phyloP scores from a whole-genome alignment of 1,284 basidiomycete genomes.

The Cronartium quercuum region DNA sequence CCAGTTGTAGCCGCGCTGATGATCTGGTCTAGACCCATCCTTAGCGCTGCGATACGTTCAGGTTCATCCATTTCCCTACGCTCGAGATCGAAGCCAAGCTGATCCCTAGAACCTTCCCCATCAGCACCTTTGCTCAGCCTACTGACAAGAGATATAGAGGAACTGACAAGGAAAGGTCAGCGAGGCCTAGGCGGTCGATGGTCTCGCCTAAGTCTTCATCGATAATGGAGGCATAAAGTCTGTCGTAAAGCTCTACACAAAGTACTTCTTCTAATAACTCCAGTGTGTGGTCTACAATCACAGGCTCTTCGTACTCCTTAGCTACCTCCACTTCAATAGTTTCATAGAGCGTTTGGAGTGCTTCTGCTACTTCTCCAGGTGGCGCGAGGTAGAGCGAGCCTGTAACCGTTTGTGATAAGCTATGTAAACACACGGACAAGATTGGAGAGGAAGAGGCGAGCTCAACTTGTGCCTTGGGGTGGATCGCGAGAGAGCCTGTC shows the following conservation, averaged over 20 bases:
- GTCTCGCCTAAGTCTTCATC: constrained; percentile 29
- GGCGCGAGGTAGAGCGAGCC: constrained; percentile 14
- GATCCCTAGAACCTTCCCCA: constrained; percentile 7
- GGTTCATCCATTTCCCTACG: constrained; percentile 38
- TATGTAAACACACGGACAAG: neutral
- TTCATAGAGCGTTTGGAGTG: constrained; percentile 20
- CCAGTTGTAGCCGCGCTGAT: constrained; percentile 11
- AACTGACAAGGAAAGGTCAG: constrained; percentile 33
- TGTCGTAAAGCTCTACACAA: constrained; percentile 30
- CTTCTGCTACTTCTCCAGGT: constrained; percentile 1
- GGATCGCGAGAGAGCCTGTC: constrained; percentile 2
- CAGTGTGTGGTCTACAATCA: constrained; percentile 34
- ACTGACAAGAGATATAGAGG: neutral
- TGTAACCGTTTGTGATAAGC: neutral
- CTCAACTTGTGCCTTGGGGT: neutral
- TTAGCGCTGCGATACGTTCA: constrained; percentile 12
- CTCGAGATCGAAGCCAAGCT: constrained; percentile 37
- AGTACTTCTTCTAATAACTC: constrained; percentile 35
- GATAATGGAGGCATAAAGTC: constrained; percentile 20
- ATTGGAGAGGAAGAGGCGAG: neutral
- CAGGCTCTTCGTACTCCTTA: constrained; percentile 11
- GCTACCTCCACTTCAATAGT: constrained; percentile 11
- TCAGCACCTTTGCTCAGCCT: neutral
- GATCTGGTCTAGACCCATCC: constrained; percentile 25
- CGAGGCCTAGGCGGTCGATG: constrained; percentile 18